Evolutionary conservation across 768 basidiomycete species (phyloP), one percentile per base, ranked within the genome.

Genomic region (Paxillus ammoniavirescens): DNA sequence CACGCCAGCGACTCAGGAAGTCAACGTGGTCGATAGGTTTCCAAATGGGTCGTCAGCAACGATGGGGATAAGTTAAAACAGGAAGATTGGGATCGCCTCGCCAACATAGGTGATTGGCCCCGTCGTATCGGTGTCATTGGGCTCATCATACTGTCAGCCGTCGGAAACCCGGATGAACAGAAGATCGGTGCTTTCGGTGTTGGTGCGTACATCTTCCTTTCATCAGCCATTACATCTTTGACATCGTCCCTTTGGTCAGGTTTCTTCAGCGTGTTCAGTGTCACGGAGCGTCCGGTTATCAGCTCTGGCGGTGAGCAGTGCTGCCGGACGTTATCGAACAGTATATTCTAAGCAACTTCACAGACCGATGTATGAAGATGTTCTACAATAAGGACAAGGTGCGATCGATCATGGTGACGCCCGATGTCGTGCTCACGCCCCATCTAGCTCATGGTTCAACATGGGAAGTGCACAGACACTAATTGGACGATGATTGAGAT

Each of bases 81-180:
- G 5, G 71, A 77, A 56, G 79, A 80, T 54, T 81, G 80, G 79
- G 68, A 68, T 14, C 63, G 79, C 33, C 59, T 79, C 52, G 75
- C 75, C 65, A 79, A 75, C 65, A 79, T 79, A 42, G 72, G 66
- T 65, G 17, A 14, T 38, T n/a, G 26, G 10, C 2, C 12, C 30
- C 44, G 1, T 14, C 3, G 12, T 31, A 18, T 17, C 8, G 5
- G 12, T 15, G n/a, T 1, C 9, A 14, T 37, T 31, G 43, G 1
- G 54, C 37, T 40, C 7, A 35, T 37, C 21, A 31, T 6, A 9
- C 43, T 33, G 45, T 53, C 63, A 62, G 81, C 79, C 15, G 75
- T 75, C 30, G 80, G 80, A 4, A 80, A 82, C 55, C 79, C 80
- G 1, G 77, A 82, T 54, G 78, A 79, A 56, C 67, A 72, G 46